phyloP scores from a whole-genome alignment of 805 yeast species.

The Nakazawaea peltata region DNA sequence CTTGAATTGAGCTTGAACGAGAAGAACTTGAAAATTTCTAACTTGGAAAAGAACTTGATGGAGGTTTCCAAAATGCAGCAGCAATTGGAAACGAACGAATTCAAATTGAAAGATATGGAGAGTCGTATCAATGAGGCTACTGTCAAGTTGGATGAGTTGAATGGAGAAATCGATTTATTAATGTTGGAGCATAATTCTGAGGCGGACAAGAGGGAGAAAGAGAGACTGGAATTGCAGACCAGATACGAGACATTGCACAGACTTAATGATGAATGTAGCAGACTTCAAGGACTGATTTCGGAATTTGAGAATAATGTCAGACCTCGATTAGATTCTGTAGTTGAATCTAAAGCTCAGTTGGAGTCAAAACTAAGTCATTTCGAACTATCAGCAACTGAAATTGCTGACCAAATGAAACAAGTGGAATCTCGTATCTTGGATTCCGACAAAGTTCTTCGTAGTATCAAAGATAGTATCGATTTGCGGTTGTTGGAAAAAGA shows the following conservation, averaged over 20 bases:
- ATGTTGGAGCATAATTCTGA: constrained; percentile 8
- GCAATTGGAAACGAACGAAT: constrained; percentile 22
- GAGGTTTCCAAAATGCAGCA: constrained; percentile 35
- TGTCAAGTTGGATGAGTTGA: constrained; percentile 14
- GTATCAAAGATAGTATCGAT: constrained; percentile 57
- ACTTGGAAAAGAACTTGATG: constrained; percentile 40
- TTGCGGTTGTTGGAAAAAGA: constrained; percentile 36
- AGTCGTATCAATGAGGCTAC: constrained; percentile 13
- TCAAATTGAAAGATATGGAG: background rate
- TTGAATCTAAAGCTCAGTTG: no score
- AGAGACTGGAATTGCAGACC: background rate
- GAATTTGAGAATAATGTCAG: no score
- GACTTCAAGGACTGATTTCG: no score
- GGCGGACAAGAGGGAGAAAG: background rate
- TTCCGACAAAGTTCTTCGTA: constrained; percentile 53
- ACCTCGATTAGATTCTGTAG: no score
- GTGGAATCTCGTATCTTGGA: constrained; percentile 36
- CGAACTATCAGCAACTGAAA: constrained; percentile 10
- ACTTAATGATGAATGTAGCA: no score
- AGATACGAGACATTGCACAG: no score
- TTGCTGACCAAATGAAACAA: constrained; percentile 14
- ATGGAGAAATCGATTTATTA: constrained; percentile 16
- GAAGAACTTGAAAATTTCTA: constrained; percentile 40
- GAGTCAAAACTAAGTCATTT: constrained; percentile 12
- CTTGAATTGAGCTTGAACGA: constrained; percentile 48